Evolutionary conservation across 2,329 filamentous ascomycete species (phyloP).

Genomic region (Phialophora verrucosa): DNA sequence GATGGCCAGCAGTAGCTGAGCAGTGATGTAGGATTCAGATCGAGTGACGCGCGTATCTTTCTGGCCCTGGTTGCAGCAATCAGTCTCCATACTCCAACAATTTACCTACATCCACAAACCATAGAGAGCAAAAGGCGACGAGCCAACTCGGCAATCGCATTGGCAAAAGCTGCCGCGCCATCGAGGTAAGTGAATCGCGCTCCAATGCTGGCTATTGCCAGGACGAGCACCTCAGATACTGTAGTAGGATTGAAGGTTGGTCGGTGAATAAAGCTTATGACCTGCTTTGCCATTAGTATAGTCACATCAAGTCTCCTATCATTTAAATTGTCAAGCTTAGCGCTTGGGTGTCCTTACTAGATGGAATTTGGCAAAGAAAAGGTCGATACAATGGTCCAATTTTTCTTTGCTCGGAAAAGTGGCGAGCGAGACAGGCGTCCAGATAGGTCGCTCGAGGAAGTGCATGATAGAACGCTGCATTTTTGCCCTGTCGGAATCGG

Average conservation of each 20-base stretch:
- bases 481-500: not conserved
- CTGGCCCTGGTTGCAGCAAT: not conserved
- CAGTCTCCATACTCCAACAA: not conserved
- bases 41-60: not conserved
- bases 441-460: not conserved
- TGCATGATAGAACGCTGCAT: not conserved
- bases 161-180: conserved; percentile 13
- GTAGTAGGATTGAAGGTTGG: conserved; percentile 19
- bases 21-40: conserved; percentile 14
- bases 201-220: conserved; percentile 19
- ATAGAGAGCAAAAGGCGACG: conserved; percentile 5
- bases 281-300: not conserved
- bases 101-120: not conserved
- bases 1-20: conserved; percentile 12
- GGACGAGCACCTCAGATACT: conserved; percentile 2
- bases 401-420: conserved; percentile 19
- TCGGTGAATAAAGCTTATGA: conserved; percentile 19
- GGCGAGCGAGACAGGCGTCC: conserved; percentile 7
- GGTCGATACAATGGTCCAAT: conserved; percentile 20
- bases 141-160: conserved; percentile 10
- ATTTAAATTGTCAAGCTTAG: no score
- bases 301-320: no score
- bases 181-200: conserved; percentile 15
- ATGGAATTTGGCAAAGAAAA: conserved; percentile 16
- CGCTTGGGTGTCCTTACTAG: not conserved